Base-by-base conservation (phyloP, 1,284 basidiomycete genomes). In the Apiotrichum laibachii region DNA sequence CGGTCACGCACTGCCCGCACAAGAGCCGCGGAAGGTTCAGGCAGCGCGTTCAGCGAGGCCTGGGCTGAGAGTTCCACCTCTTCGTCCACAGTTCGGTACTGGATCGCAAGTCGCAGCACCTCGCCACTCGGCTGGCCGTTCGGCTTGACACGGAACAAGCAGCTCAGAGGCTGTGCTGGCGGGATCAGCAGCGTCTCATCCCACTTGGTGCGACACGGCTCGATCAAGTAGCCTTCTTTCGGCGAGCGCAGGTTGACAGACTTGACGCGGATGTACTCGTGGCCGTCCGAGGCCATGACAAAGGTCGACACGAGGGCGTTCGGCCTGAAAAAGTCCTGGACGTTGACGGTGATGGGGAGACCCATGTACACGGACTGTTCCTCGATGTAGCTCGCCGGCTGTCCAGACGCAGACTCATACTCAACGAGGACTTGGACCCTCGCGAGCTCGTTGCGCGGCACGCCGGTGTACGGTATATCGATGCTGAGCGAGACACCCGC, bases 261-360 rank as follows among this genome's bases (percentile, higher is more conserved):
- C 2, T 53, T 60, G 18, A 78, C 63, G 19, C 75, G 68, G 2
- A 80, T 61, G 52, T 71, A 64, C 50, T 77, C 72, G 13, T 65
- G 58, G 1, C 70, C 72, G 51, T 78, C 77, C 1, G 77, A 75
- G 1, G 77, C 74, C 16, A 80, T 70, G 0, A 75, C 76, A 61
- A 79, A 80, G 59, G 74, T 73, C 10, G 77, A 79, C 1, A 80
- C 53, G 0, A 80, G 64, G 35, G 77, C 70, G 2, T 73, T 61
- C 2, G 76, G 72, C 21, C 78, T 57, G 72, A 80, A 80, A 61
- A 77, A 77, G 63, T 80, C 78, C 58, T 80, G 78, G 1, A 80
- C 78, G 55, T 80, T 80, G 59, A 80, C 77, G 5, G 77, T 76
- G 42, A 80, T 58, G 0, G 78, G 77, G 18, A 80, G 64, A 10